Conservation (phyloP, 108 stramenopile species). For the Cyclotella distinguenda region DNA sequence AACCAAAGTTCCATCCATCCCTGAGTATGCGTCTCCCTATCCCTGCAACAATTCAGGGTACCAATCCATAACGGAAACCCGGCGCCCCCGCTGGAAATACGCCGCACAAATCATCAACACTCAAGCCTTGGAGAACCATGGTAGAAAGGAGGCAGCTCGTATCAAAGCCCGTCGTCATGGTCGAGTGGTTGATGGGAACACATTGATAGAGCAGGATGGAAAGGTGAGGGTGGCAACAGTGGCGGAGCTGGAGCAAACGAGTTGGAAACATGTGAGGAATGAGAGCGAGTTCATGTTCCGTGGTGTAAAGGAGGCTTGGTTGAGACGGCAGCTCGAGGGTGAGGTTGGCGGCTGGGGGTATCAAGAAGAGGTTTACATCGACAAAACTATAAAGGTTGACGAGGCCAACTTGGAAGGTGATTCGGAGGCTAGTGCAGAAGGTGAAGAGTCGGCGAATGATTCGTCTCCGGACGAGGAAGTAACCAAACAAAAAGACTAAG, state of each 20-base stretch:
- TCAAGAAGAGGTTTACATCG: conserved; percentile 33
- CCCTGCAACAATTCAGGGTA: conserved; percentile 51
- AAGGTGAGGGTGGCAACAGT: conserved; percentile 65
- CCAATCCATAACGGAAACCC: conserved; percentile 13
- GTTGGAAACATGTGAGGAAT: conserved; percentile 74
- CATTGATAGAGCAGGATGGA: conserved; percentile 74
- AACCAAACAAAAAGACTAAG: neutral
- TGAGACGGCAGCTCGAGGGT: conserved; percentile 58
- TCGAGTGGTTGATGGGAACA: conserved; percentile 52
- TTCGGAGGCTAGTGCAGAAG: neutral
- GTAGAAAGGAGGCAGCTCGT: conserved; percentile 29
- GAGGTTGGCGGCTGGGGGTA: conserved; percentile 72
- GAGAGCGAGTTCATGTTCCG: conserved; percentile 68
- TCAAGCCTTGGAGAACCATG: conserved; percentile 46
- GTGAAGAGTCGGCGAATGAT: neutral
- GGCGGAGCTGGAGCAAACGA: conserved; percentile 65
- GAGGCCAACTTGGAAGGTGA: conserved; percentile 2
- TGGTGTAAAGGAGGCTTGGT: conserved; percentile 75
- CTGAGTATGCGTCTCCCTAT: conserved; percentile 34
- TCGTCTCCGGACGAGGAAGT: neutral
- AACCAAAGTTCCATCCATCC: conserved; percentile 22
- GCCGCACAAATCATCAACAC: conserved; percentile 83
- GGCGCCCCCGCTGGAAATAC: conserved; percentile 74
- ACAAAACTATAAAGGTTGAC: conserved; percentile 5
- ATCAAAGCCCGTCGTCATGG: conserved; percentile 42